Base-by-base conservation (phyloP, 352 stramenopile genomes). In the Peronospora farinosa region DNA sequence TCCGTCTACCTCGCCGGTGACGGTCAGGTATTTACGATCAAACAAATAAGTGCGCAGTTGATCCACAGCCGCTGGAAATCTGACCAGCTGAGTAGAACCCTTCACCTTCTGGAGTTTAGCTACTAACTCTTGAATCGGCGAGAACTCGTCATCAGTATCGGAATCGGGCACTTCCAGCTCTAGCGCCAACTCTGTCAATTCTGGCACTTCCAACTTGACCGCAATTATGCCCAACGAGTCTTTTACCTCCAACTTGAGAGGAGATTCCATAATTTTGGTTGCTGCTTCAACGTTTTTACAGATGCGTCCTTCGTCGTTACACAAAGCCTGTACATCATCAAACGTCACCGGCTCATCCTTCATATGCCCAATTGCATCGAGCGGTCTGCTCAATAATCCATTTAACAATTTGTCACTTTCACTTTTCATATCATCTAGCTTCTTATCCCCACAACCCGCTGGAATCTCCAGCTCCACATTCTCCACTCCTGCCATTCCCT, bases 81-180 rank as follows among this genome's bases (percentile, higher is more conserved):
- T 33, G n/a, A 42, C 40, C 15, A 63, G 40, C 43, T 69, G 67
- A 6, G 16, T 37, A 12, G 8, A 37, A 33, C 11, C 7, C 9
- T 15, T 41, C 2, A 38, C 47, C 2, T 47, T 44, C 25, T 56
- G 32, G 9, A 76, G 57, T 17, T 36, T 39, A 7, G 23, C 28
- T 5, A 59, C 51, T 19, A 61, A 36, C 12, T 68, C 38, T 15
- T 65, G 32, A 38, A 54, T 69, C 16, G 36, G 44, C 2, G 46
- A 50, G 30, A 67, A 57, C 10, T 62, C 46, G 5, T 51, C 39
- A 32, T 68, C 53, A 6, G 47, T 27, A 10, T 72, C 60, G 0
- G 56, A 54, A 23, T 73, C 63, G 0, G 57, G 33, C 30, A 69
- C 49, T 19, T 67, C 44, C 10, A 73, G 16, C 16, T 69, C 48